A percentile compares a stretch with the other conserved stretches of the same genome.
Conservation (phyloP, 441 rosid genomes). For the Gossypium trilobum region DNA sequence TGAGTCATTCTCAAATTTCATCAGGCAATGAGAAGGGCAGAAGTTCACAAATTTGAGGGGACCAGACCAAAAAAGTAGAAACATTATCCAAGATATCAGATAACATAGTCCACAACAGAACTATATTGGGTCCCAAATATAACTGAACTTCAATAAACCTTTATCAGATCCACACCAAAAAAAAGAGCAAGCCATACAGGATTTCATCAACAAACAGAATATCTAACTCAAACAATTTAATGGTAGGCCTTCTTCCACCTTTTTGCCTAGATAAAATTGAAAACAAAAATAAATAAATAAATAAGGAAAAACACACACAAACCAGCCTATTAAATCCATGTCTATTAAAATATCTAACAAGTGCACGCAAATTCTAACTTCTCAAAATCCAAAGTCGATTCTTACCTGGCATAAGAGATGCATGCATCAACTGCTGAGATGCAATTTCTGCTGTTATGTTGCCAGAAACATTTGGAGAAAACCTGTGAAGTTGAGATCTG, state of each 20-base stretch:
- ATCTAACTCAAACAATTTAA: not conserved
- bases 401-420: conserved; percentile 39
- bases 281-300: not conserved
- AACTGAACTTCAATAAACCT: conserved; percentile 1
- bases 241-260: not conserved
- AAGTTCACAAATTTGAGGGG: not conserved
- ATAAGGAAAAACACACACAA: too few species aligned
- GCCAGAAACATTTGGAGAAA: conserved; percentile 37
- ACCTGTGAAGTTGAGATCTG: conserved; percentile 45
- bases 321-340: not conserved
- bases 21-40: not conserved
- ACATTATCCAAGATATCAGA: not conserved
- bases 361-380: not conserved
- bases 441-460: conserved; percentile 29
- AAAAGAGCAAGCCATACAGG: not conserved
- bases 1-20: not conserved
- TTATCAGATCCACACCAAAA: not conserved
- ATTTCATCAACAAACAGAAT: not conserved
- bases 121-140: not conserved
- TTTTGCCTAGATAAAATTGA: not conserved
- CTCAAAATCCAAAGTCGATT: conserved; percentile 1
- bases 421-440: conserved; percentile 29
- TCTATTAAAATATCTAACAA: conserved; percentile 2
- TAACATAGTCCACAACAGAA: not conserved
- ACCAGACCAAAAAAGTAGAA: not conserved